A percentile compares a stretch with the other conserved stretches of the same genome.
phyloP scores from a whole-genome alignment of 139 green algal species.

The Gonium pectorale region DNA sequence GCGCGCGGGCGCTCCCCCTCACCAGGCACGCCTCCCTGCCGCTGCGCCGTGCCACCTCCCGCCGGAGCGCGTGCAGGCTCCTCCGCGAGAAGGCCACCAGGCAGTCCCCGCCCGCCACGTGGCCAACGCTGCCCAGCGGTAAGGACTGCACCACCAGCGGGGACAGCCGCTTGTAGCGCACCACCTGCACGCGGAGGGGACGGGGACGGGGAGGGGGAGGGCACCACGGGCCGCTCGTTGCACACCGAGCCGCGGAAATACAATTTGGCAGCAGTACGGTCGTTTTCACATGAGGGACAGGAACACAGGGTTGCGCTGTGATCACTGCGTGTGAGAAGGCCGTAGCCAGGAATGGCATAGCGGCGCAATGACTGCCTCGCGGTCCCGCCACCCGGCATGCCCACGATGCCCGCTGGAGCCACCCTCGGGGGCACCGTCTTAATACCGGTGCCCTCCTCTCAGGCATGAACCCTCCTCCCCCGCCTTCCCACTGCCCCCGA shows the following conservation, averaged over 20 bases:
- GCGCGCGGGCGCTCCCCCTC: background rate
- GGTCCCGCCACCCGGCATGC: no score
- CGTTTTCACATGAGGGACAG: no score
- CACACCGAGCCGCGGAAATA: no score
- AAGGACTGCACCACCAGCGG: constrained; percentile 68
- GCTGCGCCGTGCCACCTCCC: constrained; percentile 43
- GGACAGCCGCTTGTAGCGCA: constrained; percentile 80
- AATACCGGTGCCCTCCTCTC: background rate
- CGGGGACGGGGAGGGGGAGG: background rate
- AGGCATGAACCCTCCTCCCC: no score
- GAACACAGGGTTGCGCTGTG: no score
- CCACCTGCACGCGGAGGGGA: constrained; percentile 36
- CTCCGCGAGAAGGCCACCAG: constrained; percentile 90
- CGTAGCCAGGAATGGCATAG: no score
- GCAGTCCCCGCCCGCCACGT: constrained; percentile 88
- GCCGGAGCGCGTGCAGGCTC: constrained; percentile 44
- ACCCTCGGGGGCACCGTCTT: background rate
- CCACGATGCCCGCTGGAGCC: no score
- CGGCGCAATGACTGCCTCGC: no score
- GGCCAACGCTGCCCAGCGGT: constrained; percentile 43
- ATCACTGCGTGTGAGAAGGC: no score
- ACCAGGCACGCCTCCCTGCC: constrained; percentile 28
- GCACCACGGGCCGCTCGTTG: no score
- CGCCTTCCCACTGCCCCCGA: no score
- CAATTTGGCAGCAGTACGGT: no score